Conservation (phyloP, 176 grass and related monocot species). For the Oryza punctata region DNA sequence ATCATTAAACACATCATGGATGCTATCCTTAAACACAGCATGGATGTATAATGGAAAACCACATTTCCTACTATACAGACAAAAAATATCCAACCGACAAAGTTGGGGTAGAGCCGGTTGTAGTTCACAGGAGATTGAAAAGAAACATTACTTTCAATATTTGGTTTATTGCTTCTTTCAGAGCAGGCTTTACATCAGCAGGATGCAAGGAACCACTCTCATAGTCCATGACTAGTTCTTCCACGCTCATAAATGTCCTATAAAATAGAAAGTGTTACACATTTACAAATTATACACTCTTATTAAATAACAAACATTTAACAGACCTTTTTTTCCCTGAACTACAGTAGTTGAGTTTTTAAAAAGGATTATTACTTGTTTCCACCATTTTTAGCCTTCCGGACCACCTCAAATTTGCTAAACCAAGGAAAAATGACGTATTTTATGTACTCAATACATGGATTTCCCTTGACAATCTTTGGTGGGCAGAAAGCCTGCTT, state of each 20-base stretch:
- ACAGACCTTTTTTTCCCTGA: too few relatives aligned
- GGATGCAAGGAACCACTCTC: conserved; percentile 73
- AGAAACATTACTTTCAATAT: conserved; percentile 70
- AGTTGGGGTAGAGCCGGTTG: too few relatives aligned
- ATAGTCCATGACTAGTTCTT: conserved; percentile 70
- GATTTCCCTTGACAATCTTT: conserved; percentile 74
- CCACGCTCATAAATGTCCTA: conserved; percentile 67
- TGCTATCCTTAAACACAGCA: background rate
- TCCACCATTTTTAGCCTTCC: conserved; percentile 72
- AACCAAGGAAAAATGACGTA: conserved; percentile 94
- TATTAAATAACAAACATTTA: conserved; percentile 7
- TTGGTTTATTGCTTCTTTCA: conserved; percentile 76
- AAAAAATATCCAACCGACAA: background rate
- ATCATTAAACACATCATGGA: too few relatives aligned
- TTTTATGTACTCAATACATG: conserved; percentile 86
- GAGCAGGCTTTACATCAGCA: conserved; percentile 73
- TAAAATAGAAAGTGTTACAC: conserved; percentile 17
- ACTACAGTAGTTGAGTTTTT: background rate
- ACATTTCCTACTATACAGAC: background rate
- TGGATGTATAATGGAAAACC: background rate
- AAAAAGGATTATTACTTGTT: conserved; percentile 66
- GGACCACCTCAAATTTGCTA: conserved; percentile 66
- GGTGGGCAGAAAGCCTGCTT: conserved; percentile 90
- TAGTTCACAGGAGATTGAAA: background rate
- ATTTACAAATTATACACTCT: background rate